phyloP scores from a whole-genome alignment of 805 yeast genomes.

The Ogataea degrootiae region DNA sequence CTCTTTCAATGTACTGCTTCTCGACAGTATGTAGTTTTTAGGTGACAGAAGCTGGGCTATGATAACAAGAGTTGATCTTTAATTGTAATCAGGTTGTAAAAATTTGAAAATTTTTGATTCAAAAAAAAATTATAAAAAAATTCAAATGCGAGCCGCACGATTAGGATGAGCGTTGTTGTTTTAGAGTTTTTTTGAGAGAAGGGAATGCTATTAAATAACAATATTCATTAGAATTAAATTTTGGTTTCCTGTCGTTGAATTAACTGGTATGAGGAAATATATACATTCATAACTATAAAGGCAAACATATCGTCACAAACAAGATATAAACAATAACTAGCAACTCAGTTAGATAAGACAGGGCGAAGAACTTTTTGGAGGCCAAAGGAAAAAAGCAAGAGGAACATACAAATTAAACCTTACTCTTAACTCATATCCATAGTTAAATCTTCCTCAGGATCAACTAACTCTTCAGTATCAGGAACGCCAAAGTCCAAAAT shows the following conservation, averaged over 20 bases:
- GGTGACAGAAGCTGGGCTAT: too few relatives aligned
- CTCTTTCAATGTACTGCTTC: not conserved
- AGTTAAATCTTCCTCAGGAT: constrained; percentile 10
- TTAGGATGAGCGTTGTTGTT: too few relatives aligned
- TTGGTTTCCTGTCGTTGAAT: too few relatives aligned
- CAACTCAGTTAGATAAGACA: too few relatives aligned
- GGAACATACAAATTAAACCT: not conserved
- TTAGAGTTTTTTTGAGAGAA: not conserved
- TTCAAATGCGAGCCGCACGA: not conserved
- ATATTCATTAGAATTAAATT: not conserved
- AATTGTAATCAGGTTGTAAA: too few relatives aligned
- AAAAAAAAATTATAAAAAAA: too few relatives aligned
- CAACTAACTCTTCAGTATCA: constrained; percentile 9
- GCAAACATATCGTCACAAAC: too few relatives aligned
- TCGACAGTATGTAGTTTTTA: not conserved
- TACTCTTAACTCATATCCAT: constrained; percentile 2
- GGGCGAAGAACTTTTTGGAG: too few relatives aligned
- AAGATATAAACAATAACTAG: too few relatives aligned
- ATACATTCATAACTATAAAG: not conserved
- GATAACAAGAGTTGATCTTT: too few relatives aligned
- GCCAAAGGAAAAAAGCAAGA: too few relatives aligned
- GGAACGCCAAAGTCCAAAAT: constrained; percentile 68
- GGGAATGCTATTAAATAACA: not conserved
- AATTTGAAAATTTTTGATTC: too few relatives aligned
- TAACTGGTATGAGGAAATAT: not conserved